Conservation (phyloP, 768 basidiomycete genomes). For the Plicaturopsis crispa region DNA sequence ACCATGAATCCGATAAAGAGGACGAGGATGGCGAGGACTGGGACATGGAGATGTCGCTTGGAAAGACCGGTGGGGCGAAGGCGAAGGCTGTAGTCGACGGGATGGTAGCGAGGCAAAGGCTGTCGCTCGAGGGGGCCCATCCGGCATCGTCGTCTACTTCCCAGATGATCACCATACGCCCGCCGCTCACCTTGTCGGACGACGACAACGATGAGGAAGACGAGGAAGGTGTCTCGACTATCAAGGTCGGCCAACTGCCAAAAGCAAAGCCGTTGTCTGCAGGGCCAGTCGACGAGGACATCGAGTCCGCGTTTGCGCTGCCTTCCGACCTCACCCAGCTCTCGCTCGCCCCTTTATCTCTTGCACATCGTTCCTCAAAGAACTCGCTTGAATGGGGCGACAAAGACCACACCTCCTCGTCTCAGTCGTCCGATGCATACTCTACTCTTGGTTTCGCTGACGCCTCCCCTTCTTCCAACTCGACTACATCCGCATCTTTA, state of each 20-base stretch:
- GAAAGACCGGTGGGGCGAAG: slow-evolving; percentile 46
- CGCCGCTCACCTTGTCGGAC: slow-evolving; percentile 42
- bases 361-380: slow-evolving; percentile 74
- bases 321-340: slow-evolving; percentile 76
- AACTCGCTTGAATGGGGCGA: slow-evolving; percentile 83
- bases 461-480: slow-evolving; percentile 64
- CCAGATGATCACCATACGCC: slow-evolving; percentile 57
- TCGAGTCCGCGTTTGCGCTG: slow-evolving; percentile 77
- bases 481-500: slow-evolving; percentile 55
- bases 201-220: slow-evolving; percentile 56
- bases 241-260: slow-evolving; percentile 58
- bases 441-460: slow-evolving; percentile 73
- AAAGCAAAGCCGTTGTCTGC: slow-evolving; percentile 28
- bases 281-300: slow-evolving; percentile 64
- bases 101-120: slow-evolving; percentile 31
- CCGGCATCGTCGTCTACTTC: too few species aligned
- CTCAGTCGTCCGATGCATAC: slow-evolving; percentile 84
- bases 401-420: slow-evolving; percentile 74
- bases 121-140: slow-evolving; percentile 22
- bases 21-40: slow-evolving; percentile 65
- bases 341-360: slow-evolving; percentile 71
- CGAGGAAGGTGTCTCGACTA: slow-evolving; percentile 79
- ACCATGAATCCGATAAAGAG: slow-evolving; percentile 55
- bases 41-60: slow-evolving; percentile 73
- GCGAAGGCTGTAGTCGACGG: slow-evolving; percentile 29